phyloP scores from a whole-genome alignment of 2,329 filamentous ascomycete species.

The Pseudogymnoascus sp. region DNA sequence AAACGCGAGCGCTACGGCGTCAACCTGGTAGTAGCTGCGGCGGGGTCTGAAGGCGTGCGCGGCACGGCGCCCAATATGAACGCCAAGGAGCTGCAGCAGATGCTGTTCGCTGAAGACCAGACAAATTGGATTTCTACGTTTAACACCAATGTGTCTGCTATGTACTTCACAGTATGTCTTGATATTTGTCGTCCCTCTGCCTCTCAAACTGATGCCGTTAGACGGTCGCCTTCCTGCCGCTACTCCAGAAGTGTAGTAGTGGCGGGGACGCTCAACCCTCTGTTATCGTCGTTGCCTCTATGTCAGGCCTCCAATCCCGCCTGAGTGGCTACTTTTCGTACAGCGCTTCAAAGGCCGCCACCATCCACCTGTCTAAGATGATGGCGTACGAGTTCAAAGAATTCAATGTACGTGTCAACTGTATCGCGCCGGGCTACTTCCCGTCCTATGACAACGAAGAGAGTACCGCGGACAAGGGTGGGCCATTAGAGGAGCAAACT shows the following conservation, averaged over 20 bases:
- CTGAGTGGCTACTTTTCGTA: slow-evolving; percentile 25
- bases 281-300: slow-evolving; percentile 25
- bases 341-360: slow-evolving; percentile 41
- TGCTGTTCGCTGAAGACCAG: slow-evolving; percentile 51
- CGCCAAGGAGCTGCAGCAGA: slow-evolving; percentile 45
- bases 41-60: slow-evolving; percentile 45
- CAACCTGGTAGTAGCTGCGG: slow-evolving; percentile 49
- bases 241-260: slow-evolving; percentile 50
- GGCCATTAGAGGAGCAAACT: not conserved
- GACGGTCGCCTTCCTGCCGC: slow-evolving; percentile 54
- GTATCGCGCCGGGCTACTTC: slow-evolving; percentile 50
- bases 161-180: slow-evolving; percentile 48
- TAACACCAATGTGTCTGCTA: slow-evolving; percentile 62
- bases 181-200: not conserved
- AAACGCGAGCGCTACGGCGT: slow-evolving; percentile 47
- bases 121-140: slow-evolving; percentile 65
- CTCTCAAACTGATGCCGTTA: not conserved
- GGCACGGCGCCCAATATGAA: slow-evolving; percentile 34
- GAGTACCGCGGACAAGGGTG: slow-evolving; percentile 37
- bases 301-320: slow-evolving; percentile 24
- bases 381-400: slow-evolving; percentile 46
- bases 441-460: slow-evolving; percentile 47
- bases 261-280: slow-evolving; percentile 21
- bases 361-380: slow-evolving; percentile 48
- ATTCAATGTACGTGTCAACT: slow-evolving; percentile 49